These are phyloP conservation scores for Fusarium paranaense DNA, from an alignment of 2,329 filamentous ascomycete genomes.

Conservation along the genomic window DNA sequence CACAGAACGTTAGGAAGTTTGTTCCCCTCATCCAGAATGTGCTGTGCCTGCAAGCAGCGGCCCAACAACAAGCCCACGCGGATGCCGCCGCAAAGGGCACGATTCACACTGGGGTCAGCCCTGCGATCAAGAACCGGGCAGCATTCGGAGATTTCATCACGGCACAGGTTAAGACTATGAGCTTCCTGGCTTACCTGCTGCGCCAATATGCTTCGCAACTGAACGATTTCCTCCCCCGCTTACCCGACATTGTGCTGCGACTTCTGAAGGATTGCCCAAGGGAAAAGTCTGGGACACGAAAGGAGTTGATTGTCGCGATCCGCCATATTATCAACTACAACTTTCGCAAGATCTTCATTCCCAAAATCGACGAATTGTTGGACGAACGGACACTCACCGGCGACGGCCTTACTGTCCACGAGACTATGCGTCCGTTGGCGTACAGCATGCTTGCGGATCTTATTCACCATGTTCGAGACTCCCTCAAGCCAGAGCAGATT, in stretches of 20 bases:
- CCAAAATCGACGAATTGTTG: conserved; percentile 93
- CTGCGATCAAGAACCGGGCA: conserved; percentile 90
- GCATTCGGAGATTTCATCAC: conserved; percentile 98
- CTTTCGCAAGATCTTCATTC: conserved; percentile 92
- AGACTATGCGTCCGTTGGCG: conserved; percentile 93
- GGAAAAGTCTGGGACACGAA: conserved; percentile 92
- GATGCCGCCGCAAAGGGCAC: conserved; percentile 83
- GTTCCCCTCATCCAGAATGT: conserved; percentile 95
- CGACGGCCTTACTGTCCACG: conserved; percentile 95
- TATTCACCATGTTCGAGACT: conserved; percentile 95
- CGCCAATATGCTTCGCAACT: conserved; percentile 89
- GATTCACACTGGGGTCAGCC: conserved; percentile 93
- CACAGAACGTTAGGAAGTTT: conserved; percentile 89
- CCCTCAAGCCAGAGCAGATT: conserved; percentile 90
- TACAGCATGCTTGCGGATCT: conserved; percentile 99
- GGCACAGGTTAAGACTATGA: conserved; percentile 99
- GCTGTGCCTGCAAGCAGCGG: conserved; percentile 87
- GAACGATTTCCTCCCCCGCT: conserved; percentile 84
- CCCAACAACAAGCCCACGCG: conserved; percentile 90
- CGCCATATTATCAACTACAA: conserved; percentile 99
- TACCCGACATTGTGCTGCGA: conserved; percentile 91
- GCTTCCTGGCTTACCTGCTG: conserved; percentile 93
- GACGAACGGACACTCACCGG: conserved; percentile 95
- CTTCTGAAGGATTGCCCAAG: conserved; percentile 93
- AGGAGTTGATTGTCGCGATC: conserved; percentile 95